Conservation (phyloP, 192 early-diverging fungal species). For the Bifiguratus adelaidae region DNA sequence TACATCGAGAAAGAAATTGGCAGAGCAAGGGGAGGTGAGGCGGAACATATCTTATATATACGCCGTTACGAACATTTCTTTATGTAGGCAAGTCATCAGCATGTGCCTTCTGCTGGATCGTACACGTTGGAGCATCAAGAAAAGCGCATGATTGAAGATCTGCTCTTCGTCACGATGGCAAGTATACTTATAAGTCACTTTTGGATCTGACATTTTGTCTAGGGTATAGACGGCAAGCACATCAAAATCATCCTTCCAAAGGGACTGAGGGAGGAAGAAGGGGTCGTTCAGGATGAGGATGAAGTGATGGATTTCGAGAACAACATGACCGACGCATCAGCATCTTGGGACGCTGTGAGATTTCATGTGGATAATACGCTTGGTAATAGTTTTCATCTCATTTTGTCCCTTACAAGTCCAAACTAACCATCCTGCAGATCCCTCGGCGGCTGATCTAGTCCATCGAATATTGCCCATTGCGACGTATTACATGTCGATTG, state of each 20-base stretch:
- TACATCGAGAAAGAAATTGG: too few relatives aligned
- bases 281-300: constrained; percentile 17
- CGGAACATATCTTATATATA: too few relatives aligned
- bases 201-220: not conserved
- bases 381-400: constrained; percentile 16
- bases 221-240: constrained; percentile 79
- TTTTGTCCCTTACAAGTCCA: not conserved
- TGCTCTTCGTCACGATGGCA: constrained; percentile 81
- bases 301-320: not conserved
- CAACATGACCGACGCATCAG: not conserved
- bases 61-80: too few relatives aligned
- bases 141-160: constrained; percentile 76
- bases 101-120: too few relatives aligned
- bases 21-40: too few relatives aligned
- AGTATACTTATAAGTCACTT: not conserved
- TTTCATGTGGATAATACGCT: constrained; percentile 32
- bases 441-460: constrained; percentile 60
- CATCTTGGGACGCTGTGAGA: constrained; percentile 14
- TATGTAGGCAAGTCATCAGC: too few relatives aligned
- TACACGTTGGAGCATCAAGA: too few relatives aligned
- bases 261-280: constrained; percentile 26
- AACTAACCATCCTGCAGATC: constrained; percentile 24
- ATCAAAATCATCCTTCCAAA: constrained; percentile 31
- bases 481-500: constrained; percentile 59
- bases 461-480: constrained; percentile 73